Base-by-base conservation (phyloP, 345 rosid species). In the Salix suchowensis region DNA sequence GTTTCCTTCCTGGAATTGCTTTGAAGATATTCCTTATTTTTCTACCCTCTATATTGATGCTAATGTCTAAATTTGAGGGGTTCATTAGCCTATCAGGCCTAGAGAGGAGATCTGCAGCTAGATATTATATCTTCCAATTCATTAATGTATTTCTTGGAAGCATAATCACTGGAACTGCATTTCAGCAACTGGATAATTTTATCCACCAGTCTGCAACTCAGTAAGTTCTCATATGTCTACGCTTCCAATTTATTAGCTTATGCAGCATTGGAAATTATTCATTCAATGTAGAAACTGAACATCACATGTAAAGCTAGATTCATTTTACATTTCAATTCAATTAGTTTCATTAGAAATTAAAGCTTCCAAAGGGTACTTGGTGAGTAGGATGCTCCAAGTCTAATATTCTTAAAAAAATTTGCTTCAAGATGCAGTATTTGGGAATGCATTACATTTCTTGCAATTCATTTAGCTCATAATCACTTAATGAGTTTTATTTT, bases 61-160 rank as follows among this genome's bases (percentile, higher is more conserved):
- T 91, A 3, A 96, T 93, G 99, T 96, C 98, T 6, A 93, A 96
- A 78, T 91, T 96, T n/a, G 99, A 96, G 87, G 99, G 99, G 4
- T 90, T 88, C 75, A 82, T 89, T 18, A 90, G 96, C 77, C 67
- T 72, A 54, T 96, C 98, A 3, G 36, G 88, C 13, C 34, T 93
- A 16, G 99, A 93, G 87, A 93, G 99, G 86, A 88, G 94, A 86
- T 86, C 94, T 4, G 97, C 99, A 1, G 80, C 89, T 46, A 83
- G 92, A 85, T 93, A 87, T 76, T 91, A 90, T 78, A 83, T 92
- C 74, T 96, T 96, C 83, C 94, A 89, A 77, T 90, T 96, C 82
- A 78, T 96, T 34, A 96, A 96, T 73, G 99, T 93, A n/a, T 96
- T 96, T 84, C 92, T 96, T 55, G 94, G 98, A 70, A 96, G 96